Percentiles rank a stretch among this genome's conserved stretches.
These are phyloP conservation scores for Andrographis paniculata DNA, from an alignment of 305 asterid genomes.

Conservation along the genomic window DNA sequence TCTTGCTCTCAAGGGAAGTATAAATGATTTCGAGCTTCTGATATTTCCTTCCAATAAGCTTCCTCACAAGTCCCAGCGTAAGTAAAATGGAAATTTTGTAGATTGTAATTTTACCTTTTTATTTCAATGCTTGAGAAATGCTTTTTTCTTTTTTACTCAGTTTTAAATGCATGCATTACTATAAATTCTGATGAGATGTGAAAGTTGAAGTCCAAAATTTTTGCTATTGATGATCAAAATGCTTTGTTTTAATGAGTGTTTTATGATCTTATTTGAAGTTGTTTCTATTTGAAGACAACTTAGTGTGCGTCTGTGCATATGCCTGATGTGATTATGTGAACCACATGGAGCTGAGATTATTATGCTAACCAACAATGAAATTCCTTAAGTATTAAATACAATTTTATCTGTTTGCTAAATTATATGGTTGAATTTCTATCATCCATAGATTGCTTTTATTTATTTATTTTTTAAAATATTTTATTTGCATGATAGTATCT, in stretches of 20 bases:
- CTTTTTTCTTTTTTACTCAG: conserved; percentile 11
- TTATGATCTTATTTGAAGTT: conserved; percentile 14
- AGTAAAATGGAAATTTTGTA: conserved; percentile 22
- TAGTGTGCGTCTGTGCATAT: background rate
- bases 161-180: conserved; percentile 1
- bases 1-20: conserved; percentile 67
- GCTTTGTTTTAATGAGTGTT: conserved; percentile 12
- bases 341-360: background rate
- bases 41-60: conserved; percentile 85
- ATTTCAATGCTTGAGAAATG: conserved; percentile 11
- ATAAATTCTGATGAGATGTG: conserved; percentile 5
- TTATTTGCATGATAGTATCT: too few species aligned
- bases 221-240: conserved; percentile 1
- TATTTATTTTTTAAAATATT: too few species aligned
- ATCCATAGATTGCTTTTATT: too few species aligned
- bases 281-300: background rate
- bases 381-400: conserved; percentile 2
- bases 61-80: conserved; percentile 72
- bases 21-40: conserved; percentile 77
- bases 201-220: conserved; percentile 12
- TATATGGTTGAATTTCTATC: conserved; percentile 10
- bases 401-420: conserved; percentile 4
- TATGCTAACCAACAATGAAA: background rate
- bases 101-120: conserved; percentile 9
- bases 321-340: too few species aligned